Percentiles rank a stretch among this genome's conserved stretches.
phyloP scores from a whole-genome alignment of 1,284 basidiomycete species.

The Cystobasidium sp. region DNA sequence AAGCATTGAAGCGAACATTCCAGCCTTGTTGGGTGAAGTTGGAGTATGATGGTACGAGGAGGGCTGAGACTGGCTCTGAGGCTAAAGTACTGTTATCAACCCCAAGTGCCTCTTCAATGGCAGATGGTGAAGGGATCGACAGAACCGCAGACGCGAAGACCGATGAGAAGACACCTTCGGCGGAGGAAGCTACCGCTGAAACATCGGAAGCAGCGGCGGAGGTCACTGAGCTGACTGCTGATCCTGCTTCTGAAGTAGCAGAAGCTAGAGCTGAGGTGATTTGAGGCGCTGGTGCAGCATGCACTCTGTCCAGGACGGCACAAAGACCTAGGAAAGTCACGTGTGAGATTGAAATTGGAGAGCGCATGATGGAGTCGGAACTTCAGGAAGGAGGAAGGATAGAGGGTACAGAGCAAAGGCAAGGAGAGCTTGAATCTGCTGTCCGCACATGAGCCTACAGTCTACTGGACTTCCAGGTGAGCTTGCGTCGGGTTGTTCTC shows the following conservation, averaged over 20 bases:
- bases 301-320: not conserved
- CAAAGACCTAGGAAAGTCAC: not conserved
- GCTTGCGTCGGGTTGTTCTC: too few species aligned
- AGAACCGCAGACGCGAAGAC: slow-evolving; percentile 27
- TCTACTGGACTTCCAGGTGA: too few species aligned
- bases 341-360: not conserved
- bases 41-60: slow-evolving; percentile 36
- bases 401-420: not conserved
- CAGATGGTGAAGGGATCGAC: slow-evolving; percentile 18
- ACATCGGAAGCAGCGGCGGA: slow-evolving; percentile 29
- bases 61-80: slow-evolving; percentile 26
- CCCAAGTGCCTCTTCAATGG: slow-evolving; percentile 17
- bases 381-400: not conserved
- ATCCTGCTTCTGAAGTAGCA: slow-evolving; percentile 26
- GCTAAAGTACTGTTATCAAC: slow-evolving; percentile 24
- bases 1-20: slow-evolving; percentile 43
- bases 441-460: too few species aligned
- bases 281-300: slow-evolving; percentile 31
- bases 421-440: not conserved
- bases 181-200: slow-evolving; percentile 14
- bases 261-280: slow-evolving; percentile 34
- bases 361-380: not conserved
- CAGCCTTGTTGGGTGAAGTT: slow-evolving; percentile 43
- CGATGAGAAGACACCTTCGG: slow-evolving; percentile 32
- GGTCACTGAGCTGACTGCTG: slow-evolving; percentile 30